These are phyloP conservation scores for Phlebiopsis flavidoalba DNA, from an alignment of 768 basidiomycete genomes.

Conservation along the genomic window DNA sequence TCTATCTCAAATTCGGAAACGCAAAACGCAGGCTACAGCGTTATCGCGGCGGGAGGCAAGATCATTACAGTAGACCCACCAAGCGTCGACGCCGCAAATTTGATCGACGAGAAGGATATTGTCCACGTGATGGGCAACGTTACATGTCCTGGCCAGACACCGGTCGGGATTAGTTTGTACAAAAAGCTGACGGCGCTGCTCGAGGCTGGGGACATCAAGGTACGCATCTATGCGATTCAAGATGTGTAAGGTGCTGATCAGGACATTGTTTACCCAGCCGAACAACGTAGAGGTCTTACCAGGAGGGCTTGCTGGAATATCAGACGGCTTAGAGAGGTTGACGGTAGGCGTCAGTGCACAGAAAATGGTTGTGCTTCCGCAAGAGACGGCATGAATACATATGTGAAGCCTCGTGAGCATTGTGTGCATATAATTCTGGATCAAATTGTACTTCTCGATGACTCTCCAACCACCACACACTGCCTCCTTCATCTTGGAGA, in stretches of 20 bases:
- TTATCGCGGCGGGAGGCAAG: slow-evolving; percentile 20
- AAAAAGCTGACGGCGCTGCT: slow-evolving; percentile 13
- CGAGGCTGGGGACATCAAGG: slow-evolving; percentile 17
- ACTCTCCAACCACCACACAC: too few species aligned
- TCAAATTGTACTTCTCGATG: too few species aligned
- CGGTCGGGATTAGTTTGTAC: slow-evolving; percentile 17
- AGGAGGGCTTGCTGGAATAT: slow-evolving; percentile 34
- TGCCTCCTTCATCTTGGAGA: too few species aligned
- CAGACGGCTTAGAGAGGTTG: slow-evolving; percentile 32
- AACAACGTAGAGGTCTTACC: slow-evolving; percentile 37
- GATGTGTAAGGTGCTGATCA: background rate
- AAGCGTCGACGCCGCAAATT: slow-evolving; percentile 4
- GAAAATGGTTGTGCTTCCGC: slow-evolving; percentile 41
- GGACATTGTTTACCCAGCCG: slow-evolving; percentile 28
- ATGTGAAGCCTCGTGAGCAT: background rate
- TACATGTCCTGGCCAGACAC: slow-evolving; percentile 5
- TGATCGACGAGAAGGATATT: slow-evolving; percentile 38
- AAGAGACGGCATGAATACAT: slow-evolving; percentile 20
- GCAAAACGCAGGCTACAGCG: slow-evolving; percentile 16
- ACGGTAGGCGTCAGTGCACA: slow-evolving; percentile 34
- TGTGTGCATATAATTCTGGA: too few species aligned
- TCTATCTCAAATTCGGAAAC: slow-evolving; percentile 18
- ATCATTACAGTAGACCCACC: slow-evolving; percentile 14
- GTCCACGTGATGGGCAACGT: slow-evolving; percentile 34
- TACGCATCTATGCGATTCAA: background rate